These are phyloP conservation scores for Plasmodium knowlesi DNA, from an alignment of 169 alveolate species.

Conservation along the genomic window DNA sequence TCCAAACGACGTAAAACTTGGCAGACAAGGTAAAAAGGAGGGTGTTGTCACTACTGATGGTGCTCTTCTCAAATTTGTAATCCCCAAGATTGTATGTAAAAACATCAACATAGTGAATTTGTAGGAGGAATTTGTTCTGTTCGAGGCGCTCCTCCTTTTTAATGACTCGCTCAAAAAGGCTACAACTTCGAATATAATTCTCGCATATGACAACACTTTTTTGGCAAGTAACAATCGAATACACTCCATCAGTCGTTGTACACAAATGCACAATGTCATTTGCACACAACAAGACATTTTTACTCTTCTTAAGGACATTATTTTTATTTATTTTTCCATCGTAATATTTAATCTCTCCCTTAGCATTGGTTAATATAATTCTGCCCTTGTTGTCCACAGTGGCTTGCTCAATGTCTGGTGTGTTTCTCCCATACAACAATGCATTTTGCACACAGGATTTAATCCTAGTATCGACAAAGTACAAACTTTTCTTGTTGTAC, in stretches of 20 bases:
- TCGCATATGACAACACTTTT: conserved; percentile 35
- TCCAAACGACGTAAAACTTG: conserved; percentile 57
- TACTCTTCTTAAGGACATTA: conserved; percentile 37
- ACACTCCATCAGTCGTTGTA: conserved; percentile 19
- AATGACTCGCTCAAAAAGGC: conserved; percentile 26
- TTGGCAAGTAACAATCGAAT: conserved; percentile 53
- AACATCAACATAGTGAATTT: conserved; percentile 45
- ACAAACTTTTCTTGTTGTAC: conserved; percentile 24
- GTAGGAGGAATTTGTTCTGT: conserved; percentile 32
- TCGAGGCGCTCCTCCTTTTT: conserved; percentile 28
- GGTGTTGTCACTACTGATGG: not conserved
- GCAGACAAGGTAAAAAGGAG: conserved; percentile 35
- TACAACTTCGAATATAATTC: conserved; percentile 21
- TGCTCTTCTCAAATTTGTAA: conserved; percentile 37
- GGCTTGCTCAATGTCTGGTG: conserved; percentile 55
- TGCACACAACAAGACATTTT: conserved; percentile 17
- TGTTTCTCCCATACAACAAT: conserved; percentile 27
- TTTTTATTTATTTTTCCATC: conserved; percentile 67
- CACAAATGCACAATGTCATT: conserved; percentile 60
- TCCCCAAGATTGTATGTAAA: conserved; percentile 41
- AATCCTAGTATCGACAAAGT: conserved; percentile 42
- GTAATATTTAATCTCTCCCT: conserved; percentile 57
- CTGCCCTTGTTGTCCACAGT: conserved; percentile 57
- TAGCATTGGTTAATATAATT: conserved; percentile 14
- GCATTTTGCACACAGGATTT: conserved; percentile 36